These are phyloP conservation scores for Apophysomyces sp. DNA, from an alignment of 371 early-diverging fungal genomes.

Conservation along the genomic window DNA sequence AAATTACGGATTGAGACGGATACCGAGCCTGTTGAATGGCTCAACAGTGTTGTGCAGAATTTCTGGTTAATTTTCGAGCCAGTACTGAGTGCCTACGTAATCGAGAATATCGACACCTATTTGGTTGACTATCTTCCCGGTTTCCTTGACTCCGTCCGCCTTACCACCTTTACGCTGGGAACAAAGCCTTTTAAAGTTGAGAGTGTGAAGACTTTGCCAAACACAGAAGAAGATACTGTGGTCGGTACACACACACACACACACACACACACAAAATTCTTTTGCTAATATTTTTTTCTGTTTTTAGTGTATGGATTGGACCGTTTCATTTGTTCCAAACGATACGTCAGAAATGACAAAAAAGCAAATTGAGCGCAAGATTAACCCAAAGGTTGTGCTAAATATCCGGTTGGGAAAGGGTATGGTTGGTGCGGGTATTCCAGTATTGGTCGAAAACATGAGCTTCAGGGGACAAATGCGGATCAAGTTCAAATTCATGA, in stretches of 20 bases:
- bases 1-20: slow-evolving; percentile 52
- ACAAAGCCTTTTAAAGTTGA: slow-evolving; percentile 94
- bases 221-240: slow-evolving; percentile 80
- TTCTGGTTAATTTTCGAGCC: slow-evolving; percentile 98
- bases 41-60: slow-evolving; percentile 86
- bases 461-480: slow-evolving; percentile 85
- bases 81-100: slow-evolving; percentile 77
- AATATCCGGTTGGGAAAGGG: slow-evolving; percentile 89
- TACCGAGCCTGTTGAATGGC: slow-evolving; percentile 95
- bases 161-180: slow-evolving; percentile 97
- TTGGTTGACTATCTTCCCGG: slow-evolving; percentile 82
- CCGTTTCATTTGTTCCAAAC: slow-evolving; percentile 81
- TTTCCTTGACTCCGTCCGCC: slow-evolving; percentile 87
- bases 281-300: background rate
- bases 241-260: slow-evolving; percentile 47
- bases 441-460: slow-evolving; percentile 92
- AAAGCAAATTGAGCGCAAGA: slow-evolving; percentile 61
- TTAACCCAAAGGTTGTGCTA: slow-evolving; percentile 92
- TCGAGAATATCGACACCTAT: slow-evolving; percentile 73
- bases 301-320: slow-evolving; percentile 88
- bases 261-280: too few species aligned
- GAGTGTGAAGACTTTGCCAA: slow-evolving; percentile 73
- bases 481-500: slow-evolving; percentile 81
- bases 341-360: slow-evolving; percentile 71
- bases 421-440: slow-evolving; percentile 88